Evolutionary conservation across 2,329 filamentous ascomycete genomes (phyloP).

Genomic region (Botrytis galanthina): DNA sequence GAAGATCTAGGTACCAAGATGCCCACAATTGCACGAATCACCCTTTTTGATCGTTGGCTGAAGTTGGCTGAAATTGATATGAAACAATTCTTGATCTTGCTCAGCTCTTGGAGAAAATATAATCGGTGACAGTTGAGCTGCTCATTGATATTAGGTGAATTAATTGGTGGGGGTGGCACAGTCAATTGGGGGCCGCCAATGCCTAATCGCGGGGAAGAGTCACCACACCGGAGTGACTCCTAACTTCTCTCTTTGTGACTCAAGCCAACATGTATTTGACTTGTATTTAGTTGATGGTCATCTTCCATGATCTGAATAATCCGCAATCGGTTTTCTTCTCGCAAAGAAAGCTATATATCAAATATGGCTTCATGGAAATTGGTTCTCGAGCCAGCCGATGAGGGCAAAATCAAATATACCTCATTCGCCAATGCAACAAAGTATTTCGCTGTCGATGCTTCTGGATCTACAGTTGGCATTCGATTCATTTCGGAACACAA

Average conservation of each 20-base stretch:
- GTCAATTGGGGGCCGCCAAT: not conserved
- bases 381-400: not conserved
- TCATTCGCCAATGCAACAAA: constrained; percentile 2
- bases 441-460: not conserved
- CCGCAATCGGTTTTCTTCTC: not conserved
- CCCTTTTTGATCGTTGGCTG: not conserved
- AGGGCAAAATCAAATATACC: not conserved
- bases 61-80: not conserved
- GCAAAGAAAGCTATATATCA: not conserved
- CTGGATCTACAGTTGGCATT: not conserved
- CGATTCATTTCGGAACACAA: not conserved
- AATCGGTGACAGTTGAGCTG: not conserved
- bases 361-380: constrained; percentile 9
- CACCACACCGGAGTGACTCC: not conserved
- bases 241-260: not conserved
- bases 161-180: not conserved
- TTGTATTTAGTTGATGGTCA: not conserved
- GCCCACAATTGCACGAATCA: not conserved
- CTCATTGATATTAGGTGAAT: not conserved
- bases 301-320: not conserved
- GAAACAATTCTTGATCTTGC: not conserved
- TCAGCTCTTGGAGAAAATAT: not conserved
- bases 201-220: not conserved
- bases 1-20: not conserved
- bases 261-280: not conserved